A percentile compares a stretch with the other conserved stretches of the same genome.
phyloP scores from a whole-genome alignment of 2,329 filamentous ascomycete genomes.

The Alternaria tenuissima region DNA sequence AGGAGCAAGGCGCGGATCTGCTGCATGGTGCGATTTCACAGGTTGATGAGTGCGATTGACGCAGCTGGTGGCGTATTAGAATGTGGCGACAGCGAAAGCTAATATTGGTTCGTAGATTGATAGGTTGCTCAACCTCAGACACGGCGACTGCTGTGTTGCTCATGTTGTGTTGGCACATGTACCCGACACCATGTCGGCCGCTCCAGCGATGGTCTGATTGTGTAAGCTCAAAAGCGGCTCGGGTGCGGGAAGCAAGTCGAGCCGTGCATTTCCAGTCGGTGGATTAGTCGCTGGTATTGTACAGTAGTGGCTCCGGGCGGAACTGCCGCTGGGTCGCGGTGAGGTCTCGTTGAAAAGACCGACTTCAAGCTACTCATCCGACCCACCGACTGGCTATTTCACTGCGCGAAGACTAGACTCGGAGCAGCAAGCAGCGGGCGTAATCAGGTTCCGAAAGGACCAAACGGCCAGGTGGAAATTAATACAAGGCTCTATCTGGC shows the following conservation, averaged over 20 bases:
- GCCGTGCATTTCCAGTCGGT: constrained; percentile 18
- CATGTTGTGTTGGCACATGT: constrained; percentile 27
- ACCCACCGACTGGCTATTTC: constrained; percentile 7
- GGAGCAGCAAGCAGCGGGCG: constrained; percentile 6
- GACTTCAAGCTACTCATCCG: not conserved
- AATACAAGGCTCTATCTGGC: constrained; percentile 13
- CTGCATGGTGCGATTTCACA: constrained; percentile 4
- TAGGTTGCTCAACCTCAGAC: constrained; percentile 25
- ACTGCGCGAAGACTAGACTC: not conserved
- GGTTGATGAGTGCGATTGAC: constrained; percentile 9
- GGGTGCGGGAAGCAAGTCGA: constrained; percentile 29
- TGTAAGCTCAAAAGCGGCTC: constrained; percentile 22
- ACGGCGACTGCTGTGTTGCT: constrained; percentile 19
- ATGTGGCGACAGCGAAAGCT: constrained; percentile 24
- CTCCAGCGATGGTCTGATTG: constrained; percentile 16
- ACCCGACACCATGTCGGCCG: constrained; percentile 12
- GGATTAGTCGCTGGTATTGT: constrained; percentile 4
- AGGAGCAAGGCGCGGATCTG: constrained; percentile 12
- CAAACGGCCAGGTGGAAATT: constrained; percentile 3
- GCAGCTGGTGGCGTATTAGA: constrained; percentile 1
- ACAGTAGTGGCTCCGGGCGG: constrained; percentile 14
- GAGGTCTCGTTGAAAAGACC: not conserved
- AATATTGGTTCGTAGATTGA: constrained; percentile 27
- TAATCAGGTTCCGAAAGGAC: constrained; percentile 7
- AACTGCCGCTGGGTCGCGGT: constrained; percentile 21